These are phyloP conservation scores for Fusarium setosum DNA, from an alignment of 2,329 filamentous ascomycete genomes.

Conservation along the genomic window DNA sequence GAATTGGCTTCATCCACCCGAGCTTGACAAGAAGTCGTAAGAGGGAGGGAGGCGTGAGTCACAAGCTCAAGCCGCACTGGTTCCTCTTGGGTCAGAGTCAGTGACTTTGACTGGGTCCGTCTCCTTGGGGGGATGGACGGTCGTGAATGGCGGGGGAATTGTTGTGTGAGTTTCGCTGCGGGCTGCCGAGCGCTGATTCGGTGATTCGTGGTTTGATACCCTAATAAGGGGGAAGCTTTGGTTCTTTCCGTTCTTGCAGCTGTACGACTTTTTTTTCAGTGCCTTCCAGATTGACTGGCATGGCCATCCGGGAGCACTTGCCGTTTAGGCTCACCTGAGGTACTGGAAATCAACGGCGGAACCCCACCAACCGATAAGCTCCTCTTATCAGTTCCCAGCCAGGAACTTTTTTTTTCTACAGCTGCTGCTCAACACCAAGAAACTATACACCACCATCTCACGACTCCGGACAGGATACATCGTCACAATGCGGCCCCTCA, in stretches of 20 bases:
- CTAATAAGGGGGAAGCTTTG: constrained; percentile 20
- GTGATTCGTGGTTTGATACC: constrained; percentile 31
- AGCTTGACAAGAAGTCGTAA: constrained; percentile 26
- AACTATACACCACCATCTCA: constrained; percentile 14
- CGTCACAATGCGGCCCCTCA: constrained; percentile 80
- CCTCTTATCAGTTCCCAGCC: not conserved
- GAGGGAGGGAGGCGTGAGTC: constrained; percentile 41
- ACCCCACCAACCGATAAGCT: not conserved
- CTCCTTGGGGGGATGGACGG: constrained; percentile 22
- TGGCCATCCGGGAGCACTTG: not conserved
- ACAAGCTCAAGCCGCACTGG: constrained; percentile 36
- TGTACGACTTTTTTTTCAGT: constrained; percentile 6
- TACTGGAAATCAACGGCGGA: not conserved
- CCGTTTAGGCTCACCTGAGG: not conserved
- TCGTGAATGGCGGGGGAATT: constrained; percentile 39
- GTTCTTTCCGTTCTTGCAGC: constrained; percentile 6
- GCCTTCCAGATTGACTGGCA: not conserved
- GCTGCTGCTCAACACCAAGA: not conserved
- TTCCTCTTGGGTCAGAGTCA: constrained; percentile 3
- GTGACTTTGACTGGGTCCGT: constrained; percentile 18
- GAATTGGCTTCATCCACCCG: constrained; percentile 46
- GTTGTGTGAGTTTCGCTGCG: constrained; percentile 31
- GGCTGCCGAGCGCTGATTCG: constrained; percentile 40
- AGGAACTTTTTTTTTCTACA: constrained; percentile 9
- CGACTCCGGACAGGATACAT: not conserved